Evolutionary conservation across 2,329 filamentous ascomycete genomes (phyloP), one percentile per base, ranked within the genome.

Genomic region (Orbilia quercus): DNA sequence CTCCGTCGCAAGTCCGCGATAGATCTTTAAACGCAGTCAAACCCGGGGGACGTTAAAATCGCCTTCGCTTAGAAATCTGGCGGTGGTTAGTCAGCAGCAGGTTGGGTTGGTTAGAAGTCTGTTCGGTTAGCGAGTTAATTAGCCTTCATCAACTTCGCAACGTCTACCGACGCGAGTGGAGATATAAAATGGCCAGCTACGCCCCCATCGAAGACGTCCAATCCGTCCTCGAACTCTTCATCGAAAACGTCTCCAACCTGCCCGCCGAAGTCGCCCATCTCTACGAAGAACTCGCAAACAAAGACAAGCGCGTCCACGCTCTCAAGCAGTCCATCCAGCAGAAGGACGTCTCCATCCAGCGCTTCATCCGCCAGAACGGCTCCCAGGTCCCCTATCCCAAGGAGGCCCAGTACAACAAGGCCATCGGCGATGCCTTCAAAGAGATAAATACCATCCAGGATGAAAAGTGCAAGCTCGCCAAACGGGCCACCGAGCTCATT

Each of bases 211-310:
- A 78, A 73, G 77, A 78, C 59, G 77, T 76, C 53, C 76, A 76
- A 42, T 77, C 76, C 18, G 76, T 78, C 38, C 75, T 78, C 12
- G 77, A 78, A 48, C 74, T 75, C 40, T 78, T 78, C 70, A 77
- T 78, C 67, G 75, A 77, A 58, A 77, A 78, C 74, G 77, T 77
- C 57, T 76, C 77, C 53, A 95, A 95, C 78, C 84, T 94, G 25
- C 91, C 91, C 74, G 90, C 91, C 75, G 91, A 95, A 81, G 88
- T 95, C 71, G 88, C 89, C 18, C 92, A 93, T 82, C 85, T 94
- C 75, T 89, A 93, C 78, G 91, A 93, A 79, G 91, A 95, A 81
- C 91, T 94, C 75, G 84, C 88, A 78, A 89, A 91, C 79, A 94
- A 93, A 80, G 91, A 96, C 79, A 85, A 86, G 54, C 84, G 88